Conservation (phyloP, 108 stramenopile genomes). For the Skeletonema marinoi region DNA sequence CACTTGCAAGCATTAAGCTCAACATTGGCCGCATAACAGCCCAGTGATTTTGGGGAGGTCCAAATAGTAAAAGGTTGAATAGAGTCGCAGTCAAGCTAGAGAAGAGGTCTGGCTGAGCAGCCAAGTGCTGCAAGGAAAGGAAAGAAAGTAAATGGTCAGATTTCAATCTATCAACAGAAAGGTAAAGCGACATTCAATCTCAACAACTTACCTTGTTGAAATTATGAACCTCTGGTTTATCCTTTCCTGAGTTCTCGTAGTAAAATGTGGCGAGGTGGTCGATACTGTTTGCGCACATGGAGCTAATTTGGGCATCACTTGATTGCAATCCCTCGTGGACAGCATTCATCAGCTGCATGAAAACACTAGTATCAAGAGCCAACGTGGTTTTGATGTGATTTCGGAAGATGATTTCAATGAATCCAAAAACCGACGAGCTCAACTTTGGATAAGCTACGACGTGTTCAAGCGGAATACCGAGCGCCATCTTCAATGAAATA, state of each 20-base stretch:
- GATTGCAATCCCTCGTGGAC: slow-evolving; percentile 95
- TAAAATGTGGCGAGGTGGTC: slow-evolving; percentile 96
- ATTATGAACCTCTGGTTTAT: slow-evolving; percentile 85
- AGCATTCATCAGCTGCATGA: slow-evolving; percentile 93
- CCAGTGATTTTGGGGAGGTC: slow-evolving; percentile 95
- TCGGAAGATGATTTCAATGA: slow-evolving; percentile 94
- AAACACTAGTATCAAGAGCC: slow-evolving; percentile 84
- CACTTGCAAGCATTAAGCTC: slow-evolving; percentile 94
- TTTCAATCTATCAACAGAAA: not conserved
- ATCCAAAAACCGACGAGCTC: slow-evolving; percentile 92
- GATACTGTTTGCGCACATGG: slow-evolving; percentile 90
- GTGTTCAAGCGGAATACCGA: slow-evolving; percentile 91
- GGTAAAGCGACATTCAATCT: not conserved
- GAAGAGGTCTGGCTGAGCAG: slow-evolving; percentile 89
- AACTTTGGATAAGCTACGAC: slow-evolving; percentile 95
- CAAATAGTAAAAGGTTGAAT: slow-evolving; percentile 96
- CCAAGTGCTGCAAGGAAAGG: slow-evolving; percentile 59
- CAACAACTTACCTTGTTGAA: slow-evolving; percentile 69
- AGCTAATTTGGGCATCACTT: slow-evolving; percentile 87
- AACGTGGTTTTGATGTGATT: slow-evolving; percentile 88
- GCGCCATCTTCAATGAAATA: slow-evolving; percentile 85
- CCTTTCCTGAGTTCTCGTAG: slow-evolving; percentile 90
- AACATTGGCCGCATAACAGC: slow-evolving; percentile 98
- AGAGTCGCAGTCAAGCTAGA: slow-evolving; percentile 90
- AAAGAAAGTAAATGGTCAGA: not conserved